A percentile compares a stretch with the other conserved stretches of the same genome.
Evolutionary conservation across 305 asterid species (phyloP).

Genomic region (Plantago lanceolata): DNA sequence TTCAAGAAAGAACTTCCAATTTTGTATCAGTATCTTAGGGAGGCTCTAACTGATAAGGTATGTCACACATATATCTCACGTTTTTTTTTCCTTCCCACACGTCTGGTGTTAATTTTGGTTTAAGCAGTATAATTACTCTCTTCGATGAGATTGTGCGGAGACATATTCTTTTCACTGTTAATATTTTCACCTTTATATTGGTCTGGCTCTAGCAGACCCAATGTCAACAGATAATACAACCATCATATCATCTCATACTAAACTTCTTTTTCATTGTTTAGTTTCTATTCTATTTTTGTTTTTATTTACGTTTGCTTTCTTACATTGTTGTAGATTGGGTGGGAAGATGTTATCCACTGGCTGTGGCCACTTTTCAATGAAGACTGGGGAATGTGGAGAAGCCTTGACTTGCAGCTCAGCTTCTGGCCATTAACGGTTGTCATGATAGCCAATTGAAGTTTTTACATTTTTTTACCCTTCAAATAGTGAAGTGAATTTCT

Average conservation of each 20-base stretch:
- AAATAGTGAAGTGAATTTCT: constrained; percentile 22
- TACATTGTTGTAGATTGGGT: constrained; percentile 51
- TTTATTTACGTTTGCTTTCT: not conserved
- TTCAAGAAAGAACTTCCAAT: constrained; percentile 65
- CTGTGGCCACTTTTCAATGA: constrained; percentile 96
- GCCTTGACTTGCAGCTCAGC: constrained; percentile 68
- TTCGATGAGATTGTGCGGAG: constrained; percentile 16
- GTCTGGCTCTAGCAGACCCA: constrained; percentile 8
- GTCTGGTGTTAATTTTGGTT: constrained; percentile 9
- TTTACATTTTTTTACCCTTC: constrained; percentile 18
- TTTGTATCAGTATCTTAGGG: constrained; percentile 66
- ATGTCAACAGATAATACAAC: not conserved
- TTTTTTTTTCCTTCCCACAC: not conserved
- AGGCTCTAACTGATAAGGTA: constrained; percentile 77
- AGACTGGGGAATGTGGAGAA: constrained; percentile 94
- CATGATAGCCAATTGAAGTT: constrained; percentile 24
- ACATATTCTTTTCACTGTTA: constrained; percentile 7
- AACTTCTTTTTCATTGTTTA: not conserved
- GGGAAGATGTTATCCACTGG: constrained; percentile 94
- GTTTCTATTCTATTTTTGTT: not conserved
- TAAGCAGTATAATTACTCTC: constrained; percentile 7
- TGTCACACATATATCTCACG: constrained; percentile 15
- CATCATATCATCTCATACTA: not conserved
- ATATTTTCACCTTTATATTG: constrained; percentile 16
- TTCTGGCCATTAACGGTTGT: constrained; percentile 83